Base-by-base conservation (phyloP, 208 protist species). In the Wallacemonas sp. region DNA sequence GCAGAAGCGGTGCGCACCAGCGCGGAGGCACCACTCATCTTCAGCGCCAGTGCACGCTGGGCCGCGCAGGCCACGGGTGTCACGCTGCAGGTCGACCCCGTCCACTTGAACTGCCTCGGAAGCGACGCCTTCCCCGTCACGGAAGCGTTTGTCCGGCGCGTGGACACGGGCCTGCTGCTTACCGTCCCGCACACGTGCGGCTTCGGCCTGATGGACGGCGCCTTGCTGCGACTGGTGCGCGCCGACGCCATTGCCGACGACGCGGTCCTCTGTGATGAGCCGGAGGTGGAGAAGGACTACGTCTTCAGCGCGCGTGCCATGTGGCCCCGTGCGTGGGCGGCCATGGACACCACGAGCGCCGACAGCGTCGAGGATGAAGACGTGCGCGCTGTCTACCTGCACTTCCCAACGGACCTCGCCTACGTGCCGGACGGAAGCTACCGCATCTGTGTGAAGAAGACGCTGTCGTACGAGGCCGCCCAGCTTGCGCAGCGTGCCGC, bases 341-440 rank as follows among this genome's bases (percentile, higher is more conserved):
- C 30, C 32, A 54, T 57, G 12, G 29, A 17, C 21, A 23, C 36
- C 30, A 16, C 36, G 38, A 23, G 21, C 39, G 12, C 23, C 47
- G 33, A 44, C 33, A 29, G 19, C 48, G 17, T 38, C 34, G 41
- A 52, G 43, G 48, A 34, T 32, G 34, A 32, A 12, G 56, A 52
- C 16, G 33, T 21, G 47, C 41, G 36, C 24, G 48, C 67, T 21
- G 30, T 72, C 27, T 39, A 67, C n/a, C 9, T 76, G 44, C 81
- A 87, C 49, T 26, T 81, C 21, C 76, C 73, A 1, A 65, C 74
- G 16, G 41, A 47, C 23, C 39, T 80, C 34, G 57, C 65, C 43
- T 87, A 87, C 63, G 68, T 78, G 16, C 71, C 81, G 1, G 77
- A 83, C 36, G 77, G 77, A 0, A 36, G 33, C 23, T 87, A 83